Evolutionary conservation across 129 eudicot genomes (phyloP).

Genomic region (Chrysanthemum makinoi): DNA sequence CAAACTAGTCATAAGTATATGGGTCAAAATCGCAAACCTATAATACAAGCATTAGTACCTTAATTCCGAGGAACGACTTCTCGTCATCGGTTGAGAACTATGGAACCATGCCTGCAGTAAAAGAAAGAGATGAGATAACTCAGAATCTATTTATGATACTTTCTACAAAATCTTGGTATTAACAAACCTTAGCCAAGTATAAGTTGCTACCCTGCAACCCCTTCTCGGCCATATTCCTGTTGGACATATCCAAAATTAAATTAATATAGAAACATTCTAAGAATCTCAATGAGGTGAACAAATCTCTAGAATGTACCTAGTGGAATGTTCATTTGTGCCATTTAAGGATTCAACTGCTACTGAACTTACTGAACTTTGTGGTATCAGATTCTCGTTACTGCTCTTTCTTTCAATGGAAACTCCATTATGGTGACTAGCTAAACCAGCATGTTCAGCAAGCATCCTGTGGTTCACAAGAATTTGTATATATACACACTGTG

Average conservation of each 20-base stretch:
- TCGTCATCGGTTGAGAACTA: conserved; percentile 93
- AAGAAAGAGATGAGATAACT: conserved; percentile 19
- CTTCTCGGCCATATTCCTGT: conserved; percentile 51
- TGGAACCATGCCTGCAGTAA: conserved; percentile 82
- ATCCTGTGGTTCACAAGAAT: conserved; percentile 45
- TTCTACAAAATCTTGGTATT: neutral
- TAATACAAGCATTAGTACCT: conserved; percentile 42
- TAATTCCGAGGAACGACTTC: conserved; percentile 89
- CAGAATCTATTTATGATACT: neutral
- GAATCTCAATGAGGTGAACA: conserved; percentile 7
- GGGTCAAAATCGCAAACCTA: conserved; percentile 2
- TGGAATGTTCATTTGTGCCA: conserved; percentile 38
- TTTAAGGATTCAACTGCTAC: conserved; percentile 41
- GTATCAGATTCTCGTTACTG: conserved; percentile 42
- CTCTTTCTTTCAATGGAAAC: conserved; percentile 33
- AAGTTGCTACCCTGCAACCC: conserved; percentile 72
- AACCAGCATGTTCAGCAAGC: conserved; percentile 45
- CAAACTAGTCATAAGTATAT: conserved; percentile 4
- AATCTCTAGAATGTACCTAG: conserved; percentile 31
- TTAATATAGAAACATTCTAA: neutral
- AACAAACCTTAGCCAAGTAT: conserved; percentile 72
- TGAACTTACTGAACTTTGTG: conserved; percentile 36
- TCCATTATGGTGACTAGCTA: conserved; percentile 43
- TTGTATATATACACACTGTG: neutral
- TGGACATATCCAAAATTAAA: conserved; percentile 6